Conservation (phyloP, 495 filamentous ascomycete genomes). For the Podospora australis region DNA sequence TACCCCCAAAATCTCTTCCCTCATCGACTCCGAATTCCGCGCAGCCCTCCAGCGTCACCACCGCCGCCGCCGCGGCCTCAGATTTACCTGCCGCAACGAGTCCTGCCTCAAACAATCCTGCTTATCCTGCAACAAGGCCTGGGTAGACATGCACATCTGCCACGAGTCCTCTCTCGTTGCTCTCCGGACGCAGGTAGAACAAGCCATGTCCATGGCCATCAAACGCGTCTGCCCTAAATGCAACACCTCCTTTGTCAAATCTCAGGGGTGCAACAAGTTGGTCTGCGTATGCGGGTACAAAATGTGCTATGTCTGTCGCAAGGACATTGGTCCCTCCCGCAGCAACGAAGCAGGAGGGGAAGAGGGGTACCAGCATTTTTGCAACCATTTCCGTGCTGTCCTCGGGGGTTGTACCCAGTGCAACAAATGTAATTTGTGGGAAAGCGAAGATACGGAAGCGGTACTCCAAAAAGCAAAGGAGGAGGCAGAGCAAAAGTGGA, state of each 20-base stretch:
- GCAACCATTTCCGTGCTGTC: constrained; percentile 84
- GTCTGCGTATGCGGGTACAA: constrained; percentile 96
- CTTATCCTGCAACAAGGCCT: constrained; percentile 60
- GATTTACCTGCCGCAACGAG: constrained; percentile 66
- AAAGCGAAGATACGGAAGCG: constrained; percentile 74
- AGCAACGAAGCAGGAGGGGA: constrained; percentile 46
- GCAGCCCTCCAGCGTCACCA: constrained; percentile 53
- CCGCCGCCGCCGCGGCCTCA: constrained; percentile 58
- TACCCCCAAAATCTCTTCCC: constrained; percentile 27
- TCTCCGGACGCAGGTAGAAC: constrained; percentile 80
- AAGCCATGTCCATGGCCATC: constrained; percentile 84
- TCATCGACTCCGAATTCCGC: constrained; percentile 36
- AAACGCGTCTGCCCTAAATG: constrained; percentile 94
- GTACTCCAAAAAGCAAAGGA: constrained; percentile 69
- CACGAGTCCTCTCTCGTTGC: constrained; percentile 77
- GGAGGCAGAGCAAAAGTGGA: constrained; percentile 78
- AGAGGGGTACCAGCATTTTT: constrained; percentile 80
- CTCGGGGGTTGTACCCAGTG: constrained; percentile 56
- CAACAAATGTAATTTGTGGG: constrained; percentile 80
- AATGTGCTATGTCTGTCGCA: constrained; percentile 91
- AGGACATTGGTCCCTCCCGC: constrained; percentile 45
- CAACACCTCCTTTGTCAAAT: constrained; percentile 84
- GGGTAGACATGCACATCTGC: constrained; percentile 69
- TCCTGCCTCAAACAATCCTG: constrained; percentile 66
- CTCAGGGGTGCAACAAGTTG: constrained; percentile 89